These are phyloP conservation scores for Boletus vinaceobasis DNA, from an alignment of 768 basidiomycete species.

Conservation along the genomic window DNA sequence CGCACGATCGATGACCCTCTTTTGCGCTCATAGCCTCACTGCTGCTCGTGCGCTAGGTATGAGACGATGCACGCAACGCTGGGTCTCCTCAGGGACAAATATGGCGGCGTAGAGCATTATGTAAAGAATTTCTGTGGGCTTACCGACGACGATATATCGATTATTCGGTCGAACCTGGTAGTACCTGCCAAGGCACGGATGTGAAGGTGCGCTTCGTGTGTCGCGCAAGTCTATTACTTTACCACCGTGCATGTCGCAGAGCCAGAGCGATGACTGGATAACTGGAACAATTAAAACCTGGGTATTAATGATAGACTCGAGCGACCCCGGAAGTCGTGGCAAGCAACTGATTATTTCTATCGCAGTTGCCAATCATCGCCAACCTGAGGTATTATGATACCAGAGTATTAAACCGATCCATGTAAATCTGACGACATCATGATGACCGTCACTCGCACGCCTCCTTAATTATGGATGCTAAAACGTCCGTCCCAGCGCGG, in stretches of 20 bases:
- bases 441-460: background rate
- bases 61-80: constrained; percentile 79
- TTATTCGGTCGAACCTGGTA: constrained; percentile 58
- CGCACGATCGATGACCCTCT: background rate
- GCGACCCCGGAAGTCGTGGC: too few species aligned
- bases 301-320: background rate
- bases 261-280: background rate
- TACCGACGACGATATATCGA: constrained; percentile 57
- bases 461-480: background rate
- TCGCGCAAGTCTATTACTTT: background rate
- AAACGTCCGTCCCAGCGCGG: too few species aligned
- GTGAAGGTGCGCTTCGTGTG: constrained; percentile 10
- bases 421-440: background rate
- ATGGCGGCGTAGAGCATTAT: constrained; percentile 68
- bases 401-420: background rate
- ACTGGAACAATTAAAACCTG: background rate
- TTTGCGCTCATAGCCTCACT: background rate
- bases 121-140: constrained; percentile 53
- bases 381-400: background rate
- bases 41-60: constrained; percentile 38
- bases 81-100: constrained; percentile 54
- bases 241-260: background rate
- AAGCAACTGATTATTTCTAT: too few species aligned
- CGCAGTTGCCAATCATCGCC: background rate
- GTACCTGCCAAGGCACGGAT: constrained; percentile 30